Conservation (phyloP, 148 eudicot genomes). For the Chenopodium berlandieri region DNA sequence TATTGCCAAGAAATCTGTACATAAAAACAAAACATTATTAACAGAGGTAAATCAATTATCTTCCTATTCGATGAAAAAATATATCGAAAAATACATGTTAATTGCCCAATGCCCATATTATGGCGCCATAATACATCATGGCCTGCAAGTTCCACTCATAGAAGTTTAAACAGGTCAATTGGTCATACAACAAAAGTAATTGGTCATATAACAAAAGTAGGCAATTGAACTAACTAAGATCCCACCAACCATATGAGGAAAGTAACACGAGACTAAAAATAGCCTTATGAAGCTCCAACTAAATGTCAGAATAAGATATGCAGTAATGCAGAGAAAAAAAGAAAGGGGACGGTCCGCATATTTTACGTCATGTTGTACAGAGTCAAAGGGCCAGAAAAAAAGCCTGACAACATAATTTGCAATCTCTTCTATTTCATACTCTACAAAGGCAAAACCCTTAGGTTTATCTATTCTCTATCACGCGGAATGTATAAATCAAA, state of each 20-base stretch:
- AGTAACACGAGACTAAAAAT: neutral
- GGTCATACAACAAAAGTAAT: neutral
- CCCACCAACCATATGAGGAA: neutral
- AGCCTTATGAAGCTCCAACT: neutral
- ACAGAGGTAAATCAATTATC: neutral
- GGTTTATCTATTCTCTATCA: conserved; percentile 31
- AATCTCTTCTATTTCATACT: conserved; percentile 75
- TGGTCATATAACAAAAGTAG: neutral
- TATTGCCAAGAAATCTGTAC: conserved; percentile 88
- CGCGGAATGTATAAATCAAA: conserved; percentile 79
- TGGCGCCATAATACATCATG: too few relatives aligned
- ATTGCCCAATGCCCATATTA: neutral
- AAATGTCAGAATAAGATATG: neutral
- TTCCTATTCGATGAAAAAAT: neutral
- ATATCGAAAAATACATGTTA: neutral
- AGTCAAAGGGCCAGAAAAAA: conserved; percentile 80
- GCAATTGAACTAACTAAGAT: neutral
- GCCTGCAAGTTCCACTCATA: neutral
- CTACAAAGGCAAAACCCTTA: too few relatives aligned
- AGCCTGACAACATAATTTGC: conserved; percentile 84
- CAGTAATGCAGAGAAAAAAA: neutral
- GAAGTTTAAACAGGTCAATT: neutral
- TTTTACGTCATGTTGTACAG: conserved; percentile 74
- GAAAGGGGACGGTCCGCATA: conserved; percentile 54
- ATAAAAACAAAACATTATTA: conserved; percentile 10